Evolutionary conservation across 2,329 filamentous ascomycete species (phyloP).

Genomic region (Pseudogymnoascus sp.): DNA sequence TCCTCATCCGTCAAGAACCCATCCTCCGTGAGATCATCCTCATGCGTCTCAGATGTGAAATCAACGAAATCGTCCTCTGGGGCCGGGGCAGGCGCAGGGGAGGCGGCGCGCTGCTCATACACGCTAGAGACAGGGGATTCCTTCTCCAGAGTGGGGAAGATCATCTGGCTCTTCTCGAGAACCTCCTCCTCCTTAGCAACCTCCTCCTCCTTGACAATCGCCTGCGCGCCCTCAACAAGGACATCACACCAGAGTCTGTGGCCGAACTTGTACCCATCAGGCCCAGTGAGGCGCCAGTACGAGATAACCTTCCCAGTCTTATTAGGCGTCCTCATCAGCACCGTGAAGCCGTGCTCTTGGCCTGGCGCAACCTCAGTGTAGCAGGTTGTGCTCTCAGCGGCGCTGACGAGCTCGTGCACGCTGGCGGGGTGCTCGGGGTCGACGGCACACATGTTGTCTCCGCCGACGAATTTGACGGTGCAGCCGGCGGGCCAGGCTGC

Average conservation of each 20-base stretch:
- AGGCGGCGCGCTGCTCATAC: slow-evolving; percentile 46
- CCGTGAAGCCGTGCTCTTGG: slow-evolving; percentile 70
- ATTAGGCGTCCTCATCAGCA: slow-evolving; percentile 70
- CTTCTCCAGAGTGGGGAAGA: slow-evolving; percentile 93
- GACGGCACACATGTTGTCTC: slow-evolving; percentile 92
- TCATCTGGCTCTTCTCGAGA: slow-evolving; percentile 59
- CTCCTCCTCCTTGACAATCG: slow-evolving; percentile 27
- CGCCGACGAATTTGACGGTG: slow-evolving; percentile 82
- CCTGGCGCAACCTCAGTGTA: slow-evolving; percentile 61
- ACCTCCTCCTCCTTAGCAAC: slow-evolving; percentile 22
- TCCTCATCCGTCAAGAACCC: slow-evolving; percentile 95
- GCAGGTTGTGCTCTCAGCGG: slow-evolving; percentile 75
- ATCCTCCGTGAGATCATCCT: slow-evolving; percentile 51
- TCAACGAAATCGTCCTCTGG: slow-evolving; percentile 43
- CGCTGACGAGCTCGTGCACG: slow-evolving; percentile 64
- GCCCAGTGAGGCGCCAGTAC: slow-evolving; percentile 88
- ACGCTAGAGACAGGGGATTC: slow-evolving; percentile 78
- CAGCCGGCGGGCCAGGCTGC: slow-evolving; percentile 79
- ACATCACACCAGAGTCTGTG: slow-evolving; percentile 95
- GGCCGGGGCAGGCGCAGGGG: slow-evolving; percentile 32
- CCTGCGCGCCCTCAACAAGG: slow-evolving; percentile 45
- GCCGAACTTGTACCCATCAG: slow-evolving; percentile 74
- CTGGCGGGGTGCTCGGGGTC: slow-evolving; percentile 73
- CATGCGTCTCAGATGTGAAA: slow-evolving; percentile 44
- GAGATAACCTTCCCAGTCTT: slow-evolving; percentile 77